Evolutionary conservation across 257 asterid species (phyloP).

Genomic region (Solanum bukasovii): DNA sequence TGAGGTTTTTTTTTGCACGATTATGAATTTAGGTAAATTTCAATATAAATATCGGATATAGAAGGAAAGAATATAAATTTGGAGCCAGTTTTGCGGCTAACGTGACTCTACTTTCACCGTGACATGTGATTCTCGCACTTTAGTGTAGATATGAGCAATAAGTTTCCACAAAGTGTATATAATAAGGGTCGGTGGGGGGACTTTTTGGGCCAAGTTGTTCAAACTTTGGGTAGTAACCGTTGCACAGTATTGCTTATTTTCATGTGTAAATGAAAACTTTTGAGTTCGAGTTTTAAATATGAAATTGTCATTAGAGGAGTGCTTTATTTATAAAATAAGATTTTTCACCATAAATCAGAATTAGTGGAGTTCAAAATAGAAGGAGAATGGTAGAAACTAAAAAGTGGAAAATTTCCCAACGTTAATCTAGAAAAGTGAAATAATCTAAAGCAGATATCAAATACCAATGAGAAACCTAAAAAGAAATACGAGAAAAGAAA

Average conservation of each 20-base stretch:
- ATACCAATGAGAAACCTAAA: no score
- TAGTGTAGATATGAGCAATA: background rate
- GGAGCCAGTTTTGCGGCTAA: background rate
- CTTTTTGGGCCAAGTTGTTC: background rate
- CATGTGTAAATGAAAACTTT: no score
- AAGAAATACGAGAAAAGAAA: no score
- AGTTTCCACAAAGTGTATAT: background rate
- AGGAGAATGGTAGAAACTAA: no score
- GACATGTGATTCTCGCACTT: background rate
- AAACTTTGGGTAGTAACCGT: background rate
- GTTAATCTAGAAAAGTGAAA: no score
- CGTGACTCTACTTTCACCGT: background rate
- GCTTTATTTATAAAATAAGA: no score
- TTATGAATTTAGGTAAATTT: no score
- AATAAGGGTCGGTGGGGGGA: background rate
- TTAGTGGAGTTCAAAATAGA: background rate
- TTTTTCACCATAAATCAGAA: accelerated
- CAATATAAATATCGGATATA: accelerated
- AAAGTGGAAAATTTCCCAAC: no score
- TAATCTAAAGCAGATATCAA: no score
- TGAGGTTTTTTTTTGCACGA: accelerated
- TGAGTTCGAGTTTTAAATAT: no score
- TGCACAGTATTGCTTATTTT: background rate
- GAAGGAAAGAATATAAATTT: no score
- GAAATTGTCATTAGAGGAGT: background rate